A percentile compares a stretch with the other conserved stretches of the same genome.
These are phyloP conservation scores for Agrostemma githago DNA, from an alignment of 148 eudicot species.

Conservation along the genomic window DNA sequence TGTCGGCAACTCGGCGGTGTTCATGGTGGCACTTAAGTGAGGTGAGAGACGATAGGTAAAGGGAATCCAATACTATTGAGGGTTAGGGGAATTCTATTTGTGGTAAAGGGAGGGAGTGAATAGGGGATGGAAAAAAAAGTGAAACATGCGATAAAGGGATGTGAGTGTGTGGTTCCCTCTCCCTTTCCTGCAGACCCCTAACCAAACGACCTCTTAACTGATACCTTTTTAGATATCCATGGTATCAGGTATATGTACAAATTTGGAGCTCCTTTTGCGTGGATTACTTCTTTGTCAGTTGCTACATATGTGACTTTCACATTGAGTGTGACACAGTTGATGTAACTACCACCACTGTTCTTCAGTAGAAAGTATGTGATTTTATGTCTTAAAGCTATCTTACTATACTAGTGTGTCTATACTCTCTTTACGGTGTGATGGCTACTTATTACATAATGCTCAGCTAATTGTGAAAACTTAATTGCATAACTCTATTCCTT, in stretches of 20 bases:
- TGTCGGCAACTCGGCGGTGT: too few species aligned
- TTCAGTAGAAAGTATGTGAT: background rate
- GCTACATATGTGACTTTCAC: slow-evolving; percentile 84
- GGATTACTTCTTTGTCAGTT: slow-evolving; percentile 87
- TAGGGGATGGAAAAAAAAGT: too few species aligned
- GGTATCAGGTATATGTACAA: slow-evolving; percentile 94
- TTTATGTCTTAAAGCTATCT: background rate
- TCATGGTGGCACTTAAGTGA: too few species aligned
- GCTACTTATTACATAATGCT: background rate
- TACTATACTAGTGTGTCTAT: background rate
- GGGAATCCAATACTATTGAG: too few species aligned
- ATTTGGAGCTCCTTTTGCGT: slow-evolving; percentile 90
- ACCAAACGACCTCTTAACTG: slow-evolving; percentile 20
- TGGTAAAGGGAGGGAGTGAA: too few species aligned
- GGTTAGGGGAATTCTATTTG: too few species aligned
- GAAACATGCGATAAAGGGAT: too few species aligned
- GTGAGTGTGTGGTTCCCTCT: too few species aligned
- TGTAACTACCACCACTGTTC: slow-evolving; percentile 7
- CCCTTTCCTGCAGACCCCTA: too few species aligned
- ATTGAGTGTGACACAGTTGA: slow-evolving; percentile 80
- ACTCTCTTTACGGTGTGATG: background rate
- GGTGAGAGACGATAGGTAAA: too few species aligned
- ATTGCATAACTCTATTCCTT: background rate
- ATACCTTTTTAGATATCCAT: slow-evolving; percentile 78
- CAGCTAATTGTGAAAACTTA: background rate